These are phyloP conservation scores for Herpetospermum pedunculosum DNA, from an alignment of 306 rosid genomes.

Conservation along the genomic window DNA sequence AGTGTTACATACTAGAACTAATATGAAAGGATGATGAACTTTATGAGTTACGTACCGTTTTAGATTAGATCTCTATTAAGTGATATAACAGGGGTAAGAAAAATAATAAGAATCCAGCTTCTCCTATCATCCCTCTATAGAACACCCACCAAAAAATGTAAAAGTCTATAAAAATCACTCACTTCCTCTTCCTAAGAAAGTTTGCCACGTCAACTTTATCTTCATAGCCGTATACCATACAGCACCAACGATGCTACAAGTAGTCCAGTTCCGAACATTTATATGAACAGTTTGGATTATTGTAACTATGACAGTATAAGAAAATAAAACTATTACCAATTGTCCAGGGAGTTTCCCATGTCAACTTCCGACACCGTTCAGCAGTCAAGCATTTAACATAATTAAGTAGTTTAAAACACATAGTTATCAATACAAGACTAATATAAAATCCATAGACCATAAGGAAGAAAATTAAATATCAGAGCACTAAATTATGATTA, in stretches of 20 bases:
- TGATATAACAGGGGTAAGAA: not conserved
- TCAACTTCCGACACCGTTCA: not conserved
- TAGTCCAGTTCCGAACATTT: not conserved
- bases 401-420: not conserved
- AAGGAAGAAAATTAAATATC: conserved; percentile 4
- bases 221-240: not conserved
- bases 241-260: not conserved
- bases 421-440: not conserved
- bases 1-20: not conserved
- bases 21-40: not conserved
- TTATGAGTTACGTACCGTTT: not conserved
- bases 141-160: not conserved
- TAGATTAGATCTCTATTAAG: not conserved
- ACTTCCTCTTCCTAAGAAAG: not conserved
- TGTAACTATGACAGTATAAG: not conserved
- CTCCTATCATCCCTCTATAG: not conserved
- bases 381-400: not conserved
- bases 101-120: not conserved
- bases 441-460: not conserved
- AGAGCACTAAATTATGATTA: not conserved
- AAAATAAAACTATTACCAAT: not conserved
- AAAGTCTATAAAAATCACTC: not conserved
- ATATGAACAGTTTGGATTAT: not conserved
- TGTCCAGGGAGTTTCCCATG: not conserved
- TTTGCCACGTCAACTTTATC: not conserved